phyloP scores from a whole-genome alignment of 805 yeast species.

The Yarrowia deformans region DNA sequence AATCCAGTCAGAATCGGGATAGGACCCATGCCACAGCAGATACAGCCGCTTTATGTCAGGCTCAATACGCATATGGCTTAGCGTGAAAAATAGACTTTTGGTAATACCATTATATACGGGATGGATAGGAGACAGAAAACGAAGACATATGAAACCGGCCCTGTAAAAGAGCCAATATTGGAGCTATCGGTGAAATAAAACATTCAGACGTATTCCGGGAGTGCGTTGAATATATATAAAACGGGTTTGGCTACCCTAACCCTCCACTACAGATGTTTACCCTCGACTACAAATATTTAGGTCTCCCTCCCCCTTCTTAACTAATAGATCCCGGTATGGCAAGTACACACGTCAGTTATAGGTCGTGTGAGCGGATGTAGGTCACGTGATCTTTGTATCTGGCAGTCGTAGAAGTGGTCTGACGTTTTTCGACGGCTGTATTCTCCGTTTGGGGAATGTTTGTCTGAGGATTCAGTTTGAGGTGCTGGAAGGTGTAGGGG shows the following conservation, averaged over 20 bases:
- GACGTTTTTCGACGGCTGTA: too few relatives aligned
- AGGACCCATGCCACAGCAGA: background rate
- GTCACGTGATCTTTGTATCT: background rate
- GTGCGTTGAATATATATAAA: background rate
- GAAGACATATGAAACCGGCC: background rate
- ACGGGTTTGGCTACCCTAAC: background rate
- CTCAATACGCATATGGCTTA: constrained; percentile 13
- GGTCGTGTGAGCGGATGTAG: constrained; percentile 6
- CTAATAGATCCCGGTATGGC: background rate
- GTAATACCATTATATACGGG: too few relatives aligned
- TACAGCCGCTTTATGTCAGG: background rate
- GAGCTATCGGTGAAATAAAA: background rate
- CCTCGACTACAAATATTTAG: too few relatives aligned
- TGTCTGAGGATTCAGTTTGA: background rate
- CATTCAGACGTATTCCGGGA: too few relatives aligned
- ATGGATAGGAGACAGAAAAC: constrained; percentile 9
- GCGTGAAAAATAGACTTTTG: constrained; percentile 15
- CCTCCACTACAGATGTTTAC: background rate
- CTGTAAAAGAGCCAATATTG: background rate
- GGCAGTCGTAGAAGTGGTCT: background rate
- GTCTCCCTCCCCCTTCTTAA: background rate
- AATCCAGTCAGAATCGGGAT: background rate
- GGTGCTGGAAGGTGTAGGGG: background rate
- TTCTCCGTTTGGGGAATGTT: background rate
- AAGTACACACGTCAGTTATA: constrained; percentile 5